Percentiles rank a stretch among this genome's conserved stretches.
Evolutionary conservation across 495 filamentous ascomycete species (phyloP).

Genomic region (Stereocaulon alpinum): DNA sequence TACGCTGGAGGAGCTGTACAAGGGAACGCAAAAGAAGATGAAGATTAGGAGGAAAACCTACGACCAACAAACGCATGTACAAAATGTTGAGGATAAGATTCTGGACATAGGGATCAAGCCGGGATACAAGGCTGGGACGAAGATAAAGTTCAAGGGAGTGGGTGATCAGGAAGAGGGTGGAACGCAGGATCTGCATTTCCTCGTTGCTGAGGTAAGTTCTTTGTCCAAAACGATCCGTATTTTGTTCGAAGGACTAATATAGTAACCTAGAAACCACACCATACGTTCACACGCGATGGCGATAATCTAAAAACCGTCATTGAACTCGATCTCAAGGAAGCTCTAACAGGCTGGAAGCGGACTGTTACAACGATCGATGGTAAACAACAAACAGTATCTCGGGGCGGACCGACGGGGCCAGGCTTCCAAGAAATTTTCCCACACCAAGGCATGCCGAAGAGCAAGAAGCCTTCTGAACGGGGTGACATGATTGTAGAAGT

Average conservation of each 20-base stretch:
- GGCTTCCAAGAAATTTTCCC: constrained; percentile 75
- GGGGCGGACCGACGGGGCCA: constrained; percentile 73
- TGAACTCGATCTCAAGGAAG: constrained; percentile 84
- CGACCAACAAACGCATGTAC: constrained; percentile 66
- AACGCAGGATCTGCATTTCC: constrained; percentile 91
- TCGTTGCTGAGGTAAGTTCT: constrained; percentile 76
- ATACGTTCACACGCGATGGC: constrained; percentile 69
- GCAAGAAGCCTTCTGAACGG: constrained; percentile 72
- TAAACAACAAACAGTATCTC: constrained; percentile 64
- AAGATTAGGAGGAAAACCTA: constrained; percentile 95
- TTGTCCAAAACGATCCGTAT: background rate
- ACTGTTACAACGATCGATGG: constrained; percentile 91
- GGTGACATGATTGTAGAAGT: constrained; percentile 85
- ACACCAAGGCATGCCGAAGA: constrained; percentile 78
- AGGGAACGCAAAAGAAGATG: constrained; percentile 84
- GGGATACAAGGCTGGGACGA: constrained; percentile 87
- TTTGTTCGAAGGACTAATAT: background rate
- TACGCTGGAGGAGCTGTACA: constrained; percentile 77
- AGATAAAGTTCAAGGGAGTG: constrained; percentile 93
- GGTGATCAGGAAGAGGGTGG: constrained; percentile 96
- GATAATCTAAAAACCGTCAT: constrained; percentile 72
- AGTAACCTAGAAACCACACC: constrained; percentile 61
- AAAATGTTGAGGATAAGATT: constrained; percentile 76
- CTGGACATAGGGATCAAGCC: constrained; percentile 91
- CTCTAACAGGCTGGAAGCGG: constrained; percentile 87